A percentile compares a stretch with the other conserved stretches of the same genome.
These are phyloP conservation scores for Inonotus hispidus DNA, from an alignment of 1,284 basidiomycete species.

Conservation along the genomic window DNA sequence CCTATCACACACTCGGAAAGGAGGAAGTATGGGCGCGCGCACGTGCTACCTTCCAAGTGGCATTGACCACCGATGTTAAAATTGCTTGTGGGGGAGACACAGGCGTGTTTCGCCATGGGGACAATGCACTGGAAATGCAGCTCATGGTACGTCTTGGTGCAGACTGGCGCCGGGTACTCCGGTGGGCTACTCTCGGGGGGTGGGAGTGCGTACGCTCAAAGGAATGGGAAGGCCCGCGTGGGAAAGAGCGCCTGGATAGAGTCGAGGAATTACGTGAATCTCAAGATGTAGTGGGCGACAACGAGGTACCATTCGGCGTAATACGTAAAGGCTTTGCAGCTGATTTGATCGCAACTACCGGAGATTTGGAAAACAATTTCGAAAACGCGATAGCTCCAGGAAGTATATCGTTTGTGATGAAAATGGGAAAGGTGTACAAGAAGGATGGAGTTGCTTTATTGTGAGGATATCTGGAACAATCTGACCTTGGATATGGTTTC, in stretches of 20 bases:
- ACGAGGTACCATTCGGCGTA: slow-evolving; percentile 53
- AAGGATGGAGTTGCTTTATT: slow-evolving; percentile 27
- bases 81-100: slow-evolving; percentile 63
- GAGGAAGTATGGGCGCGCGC: slow-evolving; percentile 36
- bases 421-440: slow-evolving; percentile 48
- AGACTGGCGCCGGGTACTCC: slow-evolving; percentile 45
- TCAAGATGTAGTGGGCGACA: slow-evolving; percentile 37
- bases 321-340: slow-evolving; percentile 50
- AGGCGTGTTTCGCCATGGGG: slow-evolving; percentile 55
- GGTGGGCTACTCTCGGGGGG: slow-evolving; percentile 56
- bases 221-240: slow-evolving; percentile 43
- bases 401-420: slow-evolving; percentile 53
- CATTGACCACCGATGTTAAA: slow-evolving; percentile 37
- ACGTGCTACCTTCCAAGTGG: slow-evolving; percentile 38
- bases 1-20: slow-evolving; percentile 34
- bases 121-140: slow-evolving; percentile 56
- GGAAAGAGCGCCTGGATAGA: slow-evolving; percentile 29
- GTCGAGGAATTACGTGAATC: slow-evolving; percentile 30
- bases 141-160: slow-evolving; percentile 56
- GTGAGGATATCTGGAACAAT: background rate
- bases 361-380: slow-evolving; percentile 46
- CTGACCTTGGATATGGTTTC: background rate
- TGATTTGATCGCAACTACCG: slow-evolving; percentile 49
- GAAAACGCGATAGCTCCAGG: slow-evolving; percentile 39
- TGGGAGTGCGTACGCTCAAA: slow-evolving; percentile 51